phyloP scores from a whole-genome alignment of 805 yeast genomes.

The Saturnispora zaruensis region DNA sequence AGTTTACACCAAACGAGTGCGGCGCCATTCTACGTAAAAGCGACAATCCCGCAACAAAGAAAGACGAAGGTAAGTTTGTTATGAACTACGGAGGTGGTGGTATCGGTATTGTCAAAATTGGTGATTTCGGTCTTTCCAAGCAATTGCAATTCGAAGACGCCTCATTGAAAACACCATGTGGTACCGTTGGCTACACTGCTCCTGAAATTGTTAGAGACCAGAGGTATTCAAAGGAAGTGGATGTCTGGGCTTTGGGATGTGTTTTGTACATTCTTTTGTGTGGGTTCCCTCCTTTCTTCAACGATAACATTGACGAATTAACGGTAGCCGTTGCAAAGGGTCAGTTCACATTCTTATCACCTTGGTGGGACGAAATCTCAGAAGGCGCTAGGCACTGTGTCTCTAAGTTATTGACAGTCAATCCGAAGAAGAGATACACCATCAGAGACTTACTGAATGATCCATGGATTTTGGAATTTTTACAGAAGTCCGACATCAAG shows the following conservation, averaged over 20 bases:
- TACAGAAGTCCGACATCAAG: constrained; percentile 20
- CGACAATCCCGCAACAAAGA: constrained; percentile 61
- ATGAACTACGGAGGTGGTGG: constrained; percentile 88
- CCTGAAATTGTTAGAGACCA: constrained; percentile 96
- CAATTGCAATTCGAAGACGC: constrained; percentile 62
- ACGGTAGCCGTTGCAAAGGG: constrained; percentile 78
- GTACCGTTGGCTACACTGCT: constrained; percentile 97
- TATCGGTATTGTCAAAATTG: constrained; percentile 80
- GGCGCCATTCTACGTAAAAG: constrained; percentile 38
- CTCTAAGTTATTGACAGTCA: constrained; percentile 57
- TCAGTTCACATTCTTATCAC: constrained; percentile 63
- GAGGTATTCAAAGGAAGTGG: constrained; percentile 86
- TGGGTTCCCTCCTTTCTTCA: constrained; percentile 97
- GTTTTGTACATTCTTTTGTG: constrained; percentile 87
- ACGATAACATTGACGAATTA: constrained; percentile 63
- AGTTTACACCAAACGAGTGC: constrained; percentile 34
- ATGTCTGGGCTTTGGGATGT: constrained; percentile 99
- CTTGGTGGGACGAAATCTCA: constrained; percentile 87
- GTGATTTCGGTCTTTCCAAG: constrained; percentile 93
- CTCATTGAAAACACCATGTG: constrained; percentile 90
- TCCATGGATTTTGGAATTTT: constrained; percentile 56
- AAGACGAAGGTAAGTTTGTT: constrained; percentile 79
- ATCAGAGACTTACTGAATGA: constrained; percentile 64
- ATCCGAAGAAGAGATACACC: constrained; percentile 58
- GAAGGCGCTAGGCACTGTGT: constrained; percentile 63